Base-by-base conservation (phyloP, 2,329 filamentous ascomycete species). In the Aspergillus versicolor region DNA sequence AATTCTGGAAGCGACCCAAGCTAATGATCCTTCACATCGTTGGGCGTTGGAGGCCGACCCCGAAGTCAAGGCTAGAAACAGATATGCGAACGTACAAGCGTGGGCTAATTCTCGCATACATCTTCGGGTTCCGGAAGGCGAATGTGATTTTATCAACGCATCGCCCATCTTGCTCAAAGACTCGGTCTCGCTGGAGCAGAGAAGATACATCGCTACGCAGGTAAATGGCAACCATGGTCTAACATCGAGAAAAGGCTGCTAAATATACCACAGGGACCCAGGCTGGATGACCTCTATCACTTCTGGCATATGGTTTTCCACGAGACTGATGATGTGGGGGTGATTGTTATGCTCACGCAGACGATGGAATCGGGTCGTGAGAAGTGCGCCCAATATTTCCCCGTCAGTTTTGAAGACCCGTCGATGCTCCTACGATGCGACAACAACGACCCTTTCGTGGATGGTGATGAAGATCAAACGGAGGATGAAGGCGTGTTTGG, bases 291-390 rank as follows among this genome's bases (percentile, higher is more conserved):
- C 15, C 82, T 88, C 54, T 85, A 87, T 63, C 91, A 96, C 69
- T 90, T 96, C 63, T 99, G 93, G 90, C 90, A 94, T 69, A 99
- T 99, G 94, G 81, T 97, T 37, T 90, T 90, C 71, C 88, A 95
- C 67, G 91, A 95, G 73, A 85, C 81, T n/a, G 75, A 76, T 24
- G 86, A 87, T 45, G 85, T 88, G 2, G 91, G 86, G 1, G 91
- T 97, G 56, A 88, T 97, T 52, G 88, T 97, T 56, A 97, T 97
- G 90, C 84, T 99, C 61, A 99, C 93, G 2, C 91, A 92, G 70
- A 93, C 91, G 24, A 82, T 90, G 69, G 93, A 97, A 74, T 81
- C 83, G 32, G 83, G 84, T 57, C 79, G 84, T 67, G 86, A 95
- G 73, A 96, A 97, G 74, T 97, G 93, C 75, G 91, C 84, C 63